Base-by-base conservation (phyloP, 352 stramenopile genomes). In the Thraustochytrium sp. region DNA sequence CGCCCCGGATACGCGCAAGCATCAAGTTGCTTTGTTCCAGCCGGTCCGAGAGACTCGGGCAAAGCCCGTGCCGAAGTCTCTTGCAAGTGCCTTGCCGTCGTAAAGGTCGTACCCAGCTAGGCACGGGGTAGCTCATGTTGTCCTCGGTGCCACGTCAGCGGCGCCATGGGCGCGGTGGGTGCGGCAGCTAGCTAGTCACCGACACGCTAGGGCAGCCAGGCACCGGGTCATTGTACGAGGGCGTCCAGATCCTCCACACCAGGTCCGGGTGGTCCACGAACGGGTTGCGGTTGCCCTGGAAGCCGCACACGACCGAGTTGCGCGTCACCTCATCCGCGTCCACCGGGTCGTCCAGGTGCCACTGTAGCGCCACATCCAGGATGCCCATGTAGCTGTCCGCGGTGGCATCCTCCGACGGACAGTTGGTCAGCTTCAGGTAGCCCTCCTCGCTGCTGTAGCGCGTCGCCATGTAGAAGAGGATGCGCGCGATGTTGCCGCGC, bases 201-300 rank as follows among this genome's bases (percentile, higher is more conserved):
- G n/a, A n/a, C n/a, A n/a, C n/a, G n/a, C n/a, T n/a, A n/a, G n/a
- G n/a, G n/a, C n/a, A n/a, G n/a, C n/a, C n/a, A n/a, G n/a, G n/a
- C n/a, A n/a, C n/a, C n/a, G n/a, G n/a, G n/a, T n/a, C n/a, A n/a
- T n/a, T n/a, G n/a, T n/a, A n/a, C 26, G 5, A 63, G 48, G 59
- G 36, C 53, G 55, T 84, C 8, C 36, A 86, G 38, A 87, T 61
- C n/a, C 36, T 29, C 5, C 36, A 21, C 5, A 89, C 90, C 23
- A 90, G 85, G 44, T 93, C 85, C 38, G 90, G 90, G 84, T 88
- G 89, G 80, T 93, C 90, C 21, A 93, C 86, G 86, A 92, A 93
- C 23, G 87, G 85, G 85, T 93, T 93, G 23, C 90, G 87, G 82
- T 93, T 93, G 3, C 88, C 87, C 85, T 93, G 90, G 85, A 86